Conservation (phyloP, 257 asterid genomes). For the Solanum pinnatisectum region DNA sequence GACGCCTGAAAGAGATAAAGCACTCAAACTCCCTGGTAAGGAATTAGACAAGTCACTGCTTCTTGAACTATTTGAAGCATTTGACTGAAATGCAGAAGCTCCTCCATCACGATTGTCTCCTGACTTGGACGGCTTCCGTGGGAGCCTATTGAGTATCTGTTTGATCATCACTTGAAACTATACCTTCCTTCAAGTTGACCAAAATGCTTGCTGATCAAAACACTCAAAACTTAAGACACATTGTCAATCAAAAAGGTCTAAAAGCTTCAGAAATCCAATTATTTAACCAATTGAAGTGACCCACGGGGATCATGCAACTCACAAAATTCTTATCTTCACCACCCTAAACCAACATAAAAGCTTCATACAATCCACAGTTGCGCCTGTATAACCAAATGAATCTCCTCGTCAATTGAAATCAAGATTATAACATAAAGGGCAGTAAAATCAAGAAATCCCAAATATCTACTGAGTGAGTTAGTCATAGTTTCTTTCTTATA, state of each 20-base stretch:
- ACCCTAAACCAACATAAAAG: slow-evolving; percentile 10
- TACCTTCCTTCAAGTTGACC: slow-evolving; percentile 6
- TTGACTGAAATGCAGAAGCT: slow-evolving; percentile 12
- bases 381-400: slow-evolving; percentile 9
- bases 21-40: slow-evolving; percentile 19
- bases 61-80: slow-evolving; percentile 29
- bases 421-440: not conserved
- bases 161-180: slow-evolving; percentile 47
- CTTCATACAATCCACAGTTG: slow-evolving; percentile 1
- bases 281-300: not conserved
- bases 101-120: slow-evolving; percentile 53
- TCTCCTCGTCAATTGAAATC: slow-evolving; percentile 24
- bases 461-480: not conserved
- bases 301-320: slow-evolving; percentile 4
- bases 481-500: not conserved
- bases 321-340: slow-evolving; percentile 7
- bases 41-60: slow-evolving; percentile 18
- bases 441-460: not conserved
- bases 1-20: slow-evolving; percentile 14
- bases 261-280: not conserved
- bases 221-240: not conserved
- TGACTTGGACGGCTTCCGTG: slow-evolving; percentile 54
- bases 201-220: not conserved
- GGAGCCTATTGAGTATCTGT: slow-evolving; percentile 64
- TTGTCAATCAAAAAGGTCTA: slow-evolving; percentile 1